Base-by-base conservation (phyloP, 768 basidiomycete species). In the Suillus subluteus region DNA sequence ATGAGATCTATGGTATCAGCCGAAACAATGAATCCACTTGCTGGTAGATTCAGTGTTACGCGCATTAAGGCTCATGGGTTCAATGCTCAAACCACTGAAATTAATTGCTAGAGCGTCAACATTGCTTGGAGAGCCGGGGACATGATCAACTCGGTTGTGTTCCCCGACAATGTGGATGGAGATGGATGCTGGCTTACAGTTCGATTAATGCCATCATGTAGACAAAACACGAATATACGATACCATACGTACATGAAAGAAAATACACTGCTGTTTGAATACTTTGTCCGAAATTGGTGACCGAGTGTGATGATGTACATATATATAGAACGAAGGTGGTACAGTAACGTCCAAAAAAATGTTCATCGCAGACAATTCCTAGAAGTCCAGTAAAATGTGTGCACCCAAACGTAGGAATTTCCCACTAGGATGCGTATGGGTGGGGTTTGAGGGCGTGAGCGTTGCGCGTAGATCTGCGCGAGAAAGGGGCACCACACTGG, bases 401-500 rank as follows among this genome's bases (percentile, higher is more conserved):
- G 11, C 21, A 56, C 21, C 3, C 5, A 56, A 6, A 56, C 32
- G 2, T 35, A 11, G 21, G 4, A 32, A 55, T 56, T 12, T 21
- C 26, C 26, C 9, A 15, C 58, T 59, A 59, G 4, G 38, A 61
- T 13, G 15, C 6, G 3, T 37, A 12, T 4, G 16, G 1, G 16
- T 69, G 71, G 5, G 15, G 66, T 41, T 32, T 40, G 0, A 65
- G 0, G 4, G 65, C 15, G 38, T 77, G 77, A 12, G 2, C 38
- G 16, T 68, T 63, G 58, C 69, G 46, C 16, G 76, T 72, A 35
- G 75, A 16, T 63, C 12, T 63, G 46, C 77, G 75, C 5, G 77
- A 71, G 62, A 77, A 77, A 26, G 40, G 56, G n/a, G 72, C 74
- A 1, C n/a, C 1, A 41, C 76, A 78, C 32, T 54, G 21, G 12